Evolutionary conservation across 2,329 filamentous ascomycete species (phyloP), one percentile per base, ranked within the genome.

Genomic region (Coleophoma cylindrospora): DNA sequence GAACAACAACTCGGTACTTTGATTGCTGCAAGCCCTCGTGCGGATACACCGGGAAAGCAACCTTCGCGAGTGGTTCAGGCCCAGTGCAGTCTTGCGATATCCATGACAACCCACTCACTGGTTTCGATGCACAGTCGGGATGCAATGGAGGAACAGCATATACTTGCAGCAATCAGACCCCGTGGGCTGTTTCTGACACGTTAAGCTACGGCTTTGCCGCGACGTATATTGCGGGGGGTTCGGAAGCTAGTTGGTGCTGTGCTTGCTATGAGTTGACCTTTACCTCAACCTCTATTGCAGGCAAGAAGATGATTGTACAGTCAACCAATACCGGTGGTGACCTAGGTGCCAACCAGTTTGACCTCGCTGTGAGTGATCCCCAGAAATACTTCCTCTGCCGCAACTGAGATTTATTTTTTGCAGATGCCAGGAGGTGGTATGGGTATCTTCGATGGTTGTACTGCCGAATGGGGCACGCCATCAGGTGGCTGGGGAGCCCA

Each of bases 1-100:
- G 60, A 48, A 57, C 49, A 32, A 67, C 68, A 34, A 70, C 68
- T 9, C 60, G 75, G 52, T 79, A 77, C 63, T 78, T 78, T 77
- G 84, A 87, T 64, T 87, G 84, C 71, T 87, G 84, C 71, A 87
- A 87, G 71, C 78, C 82, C 21, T 82, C 79, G 32, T 86, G 83
- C 64, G 73, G 74, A 4, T 79, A 81, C 81, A 63, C 71, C 14
- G 72, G 66, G 49, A 84, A 84, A 65, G 81, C 77, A 54, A 70
- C 34, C 74, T 81, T 60, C 70, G 66, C 51, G 61, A 63, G 45
- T n/a, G 54, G 54, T 13, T 50, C 56, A 19, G 51, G 48, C 34
- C 75, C 80, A 13, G 76, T 82, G 34, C 66, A 68, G 15, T 76
- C 77, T 34, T 85, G 81, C 66, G 69, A 76, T 59, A 72, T 69